Base-by-base conservation (phyloP, 768 basidiomycete species). In the Rhodosporidiobolus sp. region DNA sequence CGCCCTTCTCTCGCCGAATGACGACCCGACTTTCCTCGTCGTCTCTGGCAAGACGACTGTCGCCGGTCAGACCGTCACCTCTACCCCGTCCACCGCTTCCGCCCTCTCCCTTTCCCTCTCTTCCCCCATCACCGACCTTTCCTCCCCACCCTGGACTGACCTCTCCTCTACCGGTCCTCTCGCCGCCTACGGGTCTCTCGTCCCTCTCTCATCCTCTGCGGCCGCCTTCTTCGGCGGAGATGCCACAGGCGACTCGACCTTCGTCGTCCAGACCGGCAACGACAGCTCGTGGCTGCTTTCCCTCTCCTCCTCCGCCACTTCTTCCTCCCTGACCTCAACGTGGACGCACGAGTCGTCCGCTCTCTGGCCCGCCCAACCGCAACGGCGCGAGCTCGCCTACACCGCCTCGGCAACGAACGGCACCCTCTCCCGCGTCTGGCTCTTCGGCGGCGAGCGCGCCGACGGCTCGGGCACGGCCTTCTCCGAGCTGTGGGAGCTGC, bases 41-140 rank as follows among this genome's bases (percentile, higher is more conserved):
- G n/a, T 67, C 20, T 69, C 70, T 3, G 74, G 74, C 50, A 69
- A 72, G 43, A 30, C 63, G 7, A 43, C 32, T 43, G 52, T 66
- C 55, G 38, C 67, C 45, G 74, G 74, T 20, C 74, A 75, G 45
- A 75, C 74, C 30, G 46, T 72, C 60, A 28, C 50, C 50, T 72
- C 70, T 16, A 63, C 67, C 1, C 67, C 70, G 1, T 63, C 74
- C 8, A 60, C 63, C 58, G 54, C 65, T 6, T 62, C 66, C 6
- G 14, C 70, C 59, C 38, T 75, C 45, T 65, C 67, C 9, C 74
- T 75, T 60, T 46, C 53, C 64, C 56, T 75, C 19, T 63, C 66
- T 8, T 22, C 43, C 14, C 66, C 74, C 0, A 68, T 75, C 38
- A 0, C 46, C 34, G 73, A 74, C 46, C 74, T 75, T 48, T 19